Evolutionary conservation across 169 alveolate genomes (phyloP), one percentile per base, ranked within the genome.

Genomic region (Eimeria maxima): DNA sequence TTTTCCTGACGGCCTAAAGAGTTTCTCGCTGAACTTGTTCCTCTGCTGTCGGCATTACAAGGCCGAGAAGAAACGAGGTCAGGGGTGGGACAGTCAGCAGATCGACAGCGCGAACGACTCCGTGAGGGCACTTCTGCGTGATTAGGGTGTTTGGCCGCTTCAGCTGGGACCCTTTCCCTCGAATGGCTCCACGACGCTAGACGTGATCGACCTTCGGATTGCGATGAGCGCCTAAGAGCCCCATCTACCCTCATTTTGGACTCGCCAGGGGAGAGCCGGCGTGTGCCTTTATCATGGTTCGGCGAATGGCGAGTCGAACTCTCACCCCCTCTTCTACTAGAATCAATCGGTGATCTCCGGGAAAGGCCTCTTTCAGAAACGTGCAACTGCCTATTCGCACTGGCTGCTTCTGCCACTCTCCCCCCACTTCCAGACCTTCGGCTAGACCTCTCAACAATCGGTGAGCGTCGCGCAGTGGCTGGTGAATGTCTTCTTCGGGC

Each of bases 31-130:
- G 71, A 60, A 44, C 24, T 44, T 16, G 65, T 38, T 65, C 69
- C 94, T 63, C 27, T 65, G 83, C 65, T 63, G 80, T 65, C 94
- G 42, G 78, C 57, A 8, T 65, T 65, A 55, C 47, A 38, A 7
- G 94, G 53, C 38, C 65, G 80, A 29, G 94, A 87, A 45, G 94
- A 87, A 50, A 65, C 78, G 29, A 87, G 94, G 65, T 87, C 94
- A 20, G 94, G 94, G 71, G 94, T 87, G 27, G 94, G 94, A 33
- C 94, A 65, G 65, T 87, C 94, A 22, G 94, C 94, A 24, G 94
- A 87, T n/a, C 83, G 94, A 47, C 83, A 87, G 8, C 53, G 47
- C 6, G 94, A 63, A 44, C 67, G 42, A 11, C 83, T 29, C 42
- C 63, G 80, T 7, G 94, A 87, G 65, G 29, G 94, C 65, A n/a